phyloP scores from a whole-genome alignment of 140 eudicot genomes.

The Oenanthe javanica region DNA sequence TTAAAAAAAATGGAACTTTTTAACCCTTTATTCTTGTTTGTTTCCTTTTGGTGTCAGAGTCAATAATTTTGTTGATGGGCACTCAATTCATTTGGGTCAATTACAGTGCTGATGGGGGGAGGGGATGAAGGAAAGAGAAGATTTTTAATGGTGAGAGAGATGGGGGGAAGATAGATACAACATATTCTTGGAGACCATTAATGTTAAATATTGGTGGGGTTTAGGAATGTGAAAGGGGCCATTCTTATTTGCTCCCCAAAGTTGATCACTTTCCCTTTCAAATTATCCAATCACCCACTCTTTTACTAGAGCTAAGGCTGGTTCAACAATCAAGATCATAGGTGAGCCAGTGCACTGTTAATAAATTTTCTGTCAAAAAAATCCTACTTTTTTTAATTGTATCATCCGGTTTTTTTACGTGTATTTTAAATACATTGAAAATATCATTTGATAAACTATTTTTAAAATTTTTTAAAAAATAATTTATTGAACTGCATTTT shows the following conservation, averaged over 20 bases:
- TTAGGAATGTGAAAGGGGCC: conserved; percentile 19
- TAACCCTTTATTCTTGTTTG: conserved; percentile 9
- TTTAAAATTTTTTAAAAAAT: too few relatives aligned
- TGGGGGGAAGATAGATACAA: background rate
- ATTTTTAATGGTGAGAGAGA: background rate
- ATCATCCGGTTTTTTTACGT: too few relatives aligned
- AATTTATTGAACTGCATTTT: too few relatives aligned
- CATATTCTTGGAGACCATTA: conserved; percentile 21
- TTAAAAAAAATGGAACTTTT: background rate
- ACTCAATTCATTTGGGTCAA: conserved; percentile 12
- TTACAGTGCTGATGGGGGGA: conserved; percentile 6
- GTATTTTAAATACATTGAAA: too few relatives aligned
- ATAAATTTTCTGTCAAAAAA: too few relatives aligned
- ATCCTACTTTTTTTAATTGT: too few relatives aligned
- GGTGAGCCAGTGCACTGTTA: too few relatives aligned
- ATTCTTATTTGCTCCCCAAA: conserved; percentile 44
- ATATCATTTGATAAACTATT: too few relatives aligned
- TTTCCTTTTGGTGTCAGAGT: background rate
- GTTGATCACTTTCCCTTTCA: conserved; percentile 13
- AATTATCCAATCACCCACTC: too few relatives aligned
- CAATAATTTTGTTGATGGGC: background rate
- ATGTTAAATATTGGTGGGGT: conserved; percentile 16
- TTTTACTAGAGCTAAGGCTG: too few relatives aligned
- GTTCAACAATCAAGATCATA: too few relatives aligned
- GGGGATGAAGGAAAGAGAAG: background rate